Base-by-base conservation (phyloP, 169 alveolate species). In the Eimeria praecox region DNA sequence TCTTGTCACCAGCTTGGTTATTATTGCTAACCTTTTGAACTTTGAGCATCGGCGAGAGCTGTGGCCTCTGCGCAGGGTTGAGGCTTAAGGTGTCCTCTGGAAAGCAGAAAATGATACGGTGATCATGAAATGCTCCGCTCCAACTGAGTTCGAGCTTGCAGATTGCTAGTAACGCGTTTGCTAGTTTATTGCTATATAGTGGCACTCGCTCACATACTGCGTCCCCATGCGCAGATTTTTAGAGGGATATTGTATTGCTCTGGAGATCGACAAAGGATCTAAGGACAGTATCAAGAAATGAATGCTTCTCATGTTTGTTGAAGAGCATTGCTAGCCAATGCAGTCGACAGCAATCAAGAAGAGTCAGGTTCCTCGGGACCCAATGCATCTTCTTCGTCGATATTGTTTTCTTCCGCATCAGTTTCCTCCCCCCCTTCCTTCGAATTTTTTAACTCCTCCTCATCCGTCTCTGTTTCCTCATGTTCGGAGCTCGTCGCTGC, bases 381-480 rank as follows among this genome's bases (percentile, higher is more conserved):
- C 35, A 38, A 33, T 0, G 33, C 9, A 73, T 73, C 8, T 73
- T 16, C 49, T 69, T 30, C 80, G 80, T 33, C 18, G 27, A n/a
- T 69, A 10, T 69, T 35, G 3, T 69, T 46, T 35, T 27, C 88
- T 24, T 27, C 88, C 27, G 38, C n/a, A 16, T 78, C 88, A 18
- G 27, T 59, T 30, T 87, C 94, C 24, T 42, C 46, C 14, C 38
- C 59, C 56, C 4, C 78, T 40, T 59, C 82, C 56, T 46, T 27
- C 42, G 78, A 40, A 18, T 40, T 35, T 62, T 1, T 52, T 49
- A 27, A 20, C 35, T 49, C 38, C 64, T 56, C 92, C 42, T 54
- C 77, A 24, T 87, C 94, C 49, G 30, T 30, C 3, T 40, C 94
- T 8, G 10, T 10, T 64, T 42, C 94, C 24, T 87, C 94, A 62